Conservation (phyloP, 495 filamentous ascomycete genomes). For the Bryoglossum gracile region DNA sequence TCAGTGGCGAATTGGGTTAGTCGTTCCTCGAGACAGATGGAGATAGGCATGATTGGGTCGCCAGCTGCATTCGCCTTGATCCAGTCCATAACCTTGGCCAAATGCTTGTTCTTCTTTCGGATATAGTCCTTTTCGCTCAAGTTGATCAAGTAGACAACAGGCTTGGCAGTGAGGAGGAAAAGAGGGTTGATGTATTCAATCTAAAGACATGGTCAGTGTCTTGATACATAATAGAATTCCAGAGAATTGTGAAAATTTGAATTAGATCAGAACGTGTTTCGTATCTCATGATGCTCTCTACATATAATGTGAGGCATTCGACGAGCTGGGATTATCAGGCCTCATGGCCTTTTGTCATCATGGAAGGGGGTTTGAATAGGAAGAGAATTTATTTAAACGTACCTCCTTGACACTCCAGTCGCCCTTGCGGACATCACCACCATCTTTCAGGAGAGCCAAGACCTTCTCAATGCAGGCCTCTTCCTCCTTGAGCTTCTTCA, state of each 20-base stretch:
- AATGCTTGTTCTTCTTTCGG: constrained; percentile 99
- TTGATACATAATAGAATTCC: constrained; percentile 4
- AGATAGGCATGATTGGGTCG: constrained; percentile 88
- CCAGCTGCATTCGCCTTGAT: constrained; percentile 82
- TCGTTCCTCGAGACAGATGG: constrained; percentile 86
- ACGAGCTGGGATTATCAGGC: constrained; percentile 99
- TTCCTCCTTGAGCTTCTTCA: constrained; percentile 95
- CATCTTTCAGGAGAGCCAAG: constrained; percentile 68
- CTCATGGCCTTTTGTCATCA: constrained; percentile 98
- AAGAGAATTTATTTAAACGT: constrained; percentile 34
- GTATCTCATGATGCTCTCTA: constrained; percentile 65
- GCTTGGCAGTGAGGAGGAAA: constrained; percentile 92
- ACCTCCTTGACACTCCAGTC: constrained; percentile 95
- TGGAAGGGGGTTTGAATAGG: constrained; percentile 34
- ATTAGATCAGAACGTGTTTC: constrained; percentile 40
- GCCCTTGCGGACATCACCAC: constrained; percentile 87
- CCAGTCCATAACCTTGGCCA: constrained; percentile 87
- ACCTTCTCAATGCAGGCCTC: constrained; percentile 88
- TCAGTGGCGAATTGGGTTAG: constrained; percentile 72
- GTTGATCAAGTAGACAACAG: constrained; percentile 95
- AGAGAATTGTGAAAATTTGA: constrained; percentile 31
- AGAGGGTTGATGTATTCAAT: constrained; percentile 97
- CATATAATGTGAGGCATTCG: constrained; percentile 62
- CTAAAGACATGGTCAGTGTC: constrained; percentile 43
- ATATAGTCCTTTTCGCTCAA: constrained; percentile 95